Percentiles rank a stretch among this genome's conserved stretches.
Conservation (phyloP, 225 moss, liverwort and hornwort species). For the Pseudoscleropodium purum region DNA sequence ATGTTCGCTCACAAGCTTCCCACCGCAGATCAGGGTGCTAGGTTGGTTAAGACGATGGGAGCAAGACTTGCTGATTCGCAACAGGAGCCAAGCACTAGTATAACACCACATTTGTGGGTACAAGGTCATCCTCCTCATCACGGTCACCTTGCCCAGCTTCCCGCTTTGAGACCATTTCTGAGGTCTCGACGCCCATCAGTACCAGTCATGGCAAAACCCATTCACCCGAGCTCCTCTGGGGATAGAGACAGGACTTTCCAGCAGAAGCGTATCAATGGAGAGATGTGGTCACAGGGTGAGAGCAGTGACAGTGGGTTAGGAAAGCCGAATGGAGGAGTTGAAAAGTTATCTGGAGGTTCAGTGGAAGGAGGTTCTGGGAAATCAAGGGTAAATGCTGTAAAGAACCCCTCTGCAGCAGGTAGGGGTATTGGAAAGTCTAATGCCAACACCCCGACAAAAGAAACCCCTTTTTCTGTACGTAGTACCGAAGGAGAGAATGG, state of each 20-base stretch:
- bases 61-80: slow-evolving; percentile 28
- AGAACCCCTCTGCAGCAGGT: background rate
- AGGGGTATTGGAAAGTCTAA: slow-evolving; percentile 2
- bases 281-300: slow-evolving; percentile 25
- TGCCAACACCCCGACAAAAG: background rate
- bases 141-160: slow-evolving; percentile 30
- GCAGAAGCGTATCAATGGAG: slow-evolving; percentile 18
- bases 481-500: slow-evolving; percentile 19
- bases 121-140: slow-evolving; percentile 43
- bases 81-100: slow-evolving; percentile 33
- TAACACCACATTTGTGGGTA: slow-evolving; percentile 66
- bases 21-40: slow-evolving; percentile 82
- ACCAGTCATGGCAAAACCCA: background rate
- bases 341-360: background rate
- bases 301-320: slow-evolving; percentile 38
- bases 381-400: background rate
- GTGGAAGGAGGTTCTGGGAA: slow-evolving; percentile 16
- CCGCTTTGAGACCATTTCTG: slow-evolving; percentile 21
- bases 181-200: slow-evolving; percentile 20
- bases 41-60: slow-evolving; percentile 58
- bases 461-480: background rate
- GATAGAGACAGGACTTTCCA: slow-evolving; percentile 13
- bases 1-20: slow-evolving; percentile 92
- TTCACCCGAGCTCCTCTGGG: background rate
- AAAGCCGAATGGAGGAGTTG: slow-evolving; percentile 25